Evolutionary conservation across 768 basidiomycete species (phyloP), one percentile per base, ranked within the genome.

Genomic region (Coprinellus aureogranulatus): DNA sequence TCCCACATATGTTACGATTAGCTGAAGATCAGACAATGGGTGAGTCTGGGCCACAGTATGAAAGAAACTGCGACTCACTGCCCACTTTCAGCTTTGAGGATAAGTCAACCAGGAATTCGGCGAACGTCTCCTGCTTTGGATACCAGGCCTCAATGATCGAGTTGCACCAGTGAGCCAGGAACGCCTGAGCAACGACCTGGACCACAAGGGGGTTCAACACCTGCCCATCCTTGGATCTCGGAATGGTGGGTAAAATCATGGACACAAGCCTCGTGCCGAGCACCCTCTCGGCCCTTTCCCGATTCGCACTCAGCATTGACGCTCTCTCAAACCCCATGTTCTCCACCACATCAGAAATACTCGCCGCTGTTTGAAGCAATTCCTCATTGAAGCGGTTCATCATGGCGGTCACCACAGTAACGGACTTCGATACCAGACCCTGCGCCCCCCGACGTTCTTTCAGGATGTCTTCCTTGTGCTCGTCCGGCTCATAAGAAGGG

Each of bases 71-170:
- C 16, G 9, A 44, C 56, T 57, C 28, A 57, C 56, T 18, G 23
- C 56, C 56, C 11, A 57, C 56, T 51, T 57, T 50, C 39, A 57
- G 31, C 26, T 57, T 57, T 10, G 56, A 57, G 27, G 48, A 50
- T 23, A 57, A 25, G 31, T 57, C 56, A 18, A 57, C 56, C 37
- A 57, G 49, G 27, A 57, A 57, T 27, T 57, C 56, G 4, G 56
- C 56, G 40, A 57, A 57, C 5, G 56, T 57, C n/a, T 47, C 48
- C 25, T 57, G 56, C 48, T 57, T 57, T 2, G 56, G 56, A 31
- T 57, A 57, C 56, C 56, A 57, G 2, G 56, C 56, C 31, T 57
- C 56, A n/a, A 57, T 57, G 37, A 57, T 57, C 4, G 47, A 51
- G 40, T 57, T 57, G 26, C 56, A 57, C 56, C 56, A 57, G 40